These are phyloP conservation scores for Eremothecium coryli DNA, from an alignment of 1,139 yeast species.

Conservation along the genomic window DNA sequence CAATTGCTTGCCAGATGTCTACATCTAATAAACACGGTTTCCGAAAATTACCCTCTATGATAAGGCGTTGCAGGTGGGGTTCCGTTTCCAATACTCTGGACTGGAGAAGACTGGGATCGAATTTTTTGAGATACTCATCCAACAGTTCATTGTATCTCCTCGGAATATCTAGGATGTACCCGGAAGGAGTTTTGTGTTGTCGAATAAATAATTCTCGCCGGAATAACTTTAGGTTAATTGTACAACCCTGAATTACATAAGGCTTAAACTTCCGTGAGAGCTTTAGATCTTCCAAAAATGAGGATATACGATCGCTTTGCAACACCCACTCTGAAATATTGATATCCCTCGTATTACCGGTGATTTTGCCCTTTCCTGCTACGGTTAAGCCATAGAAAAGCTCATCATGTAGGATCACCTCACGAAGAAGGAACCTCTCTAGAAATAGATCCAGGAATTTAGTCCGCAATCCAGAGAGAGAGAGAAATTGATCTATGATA, in stretches of 20 bases:
- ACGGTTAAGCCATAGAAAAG: background rate
- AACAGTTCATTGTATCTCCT: background rate
- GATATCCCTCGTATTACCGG: background rate
- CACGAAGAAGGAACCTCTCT: slow-evolving; percentile 2
- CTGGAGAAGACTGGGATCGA: background rate
- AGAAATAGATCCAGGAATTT: slow-evolving; percentile 1
- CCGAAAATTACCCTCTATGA: slow-evolving; percentile 1
- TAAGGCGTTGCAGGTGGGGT: slow-evolving; percentile 8
- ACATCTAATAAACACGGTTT: slow-evolving; percentile 1
- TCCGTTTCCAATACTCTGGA: background rate
- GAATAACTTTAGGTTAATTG: background rate
- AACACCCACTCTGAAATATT: background rate
- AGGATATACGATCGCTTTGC: background rate
- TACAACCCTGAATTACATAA: background rate
- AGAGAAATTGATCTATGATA: background rate
- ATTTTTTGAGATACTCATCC: background rate
- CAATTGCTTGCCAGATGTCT: slow-evolving; percentile 6
- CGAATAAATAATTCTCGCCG: background rate
- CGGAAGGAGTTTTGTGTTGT: too few species aligned
- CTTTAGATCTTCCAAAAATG: background rate
- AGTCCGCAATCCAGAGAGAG: background rate
- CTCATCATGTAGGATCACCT: slow-evolving; percentile 1
- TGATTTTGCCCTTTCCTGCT: background rate
- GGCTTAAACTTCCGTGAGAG: background rate
- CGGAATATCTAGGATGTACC: background rate